Base-by-base conservation (phyloP, 495 filamentous ascomycete species). In the Penicillium paxilli region DNA sequence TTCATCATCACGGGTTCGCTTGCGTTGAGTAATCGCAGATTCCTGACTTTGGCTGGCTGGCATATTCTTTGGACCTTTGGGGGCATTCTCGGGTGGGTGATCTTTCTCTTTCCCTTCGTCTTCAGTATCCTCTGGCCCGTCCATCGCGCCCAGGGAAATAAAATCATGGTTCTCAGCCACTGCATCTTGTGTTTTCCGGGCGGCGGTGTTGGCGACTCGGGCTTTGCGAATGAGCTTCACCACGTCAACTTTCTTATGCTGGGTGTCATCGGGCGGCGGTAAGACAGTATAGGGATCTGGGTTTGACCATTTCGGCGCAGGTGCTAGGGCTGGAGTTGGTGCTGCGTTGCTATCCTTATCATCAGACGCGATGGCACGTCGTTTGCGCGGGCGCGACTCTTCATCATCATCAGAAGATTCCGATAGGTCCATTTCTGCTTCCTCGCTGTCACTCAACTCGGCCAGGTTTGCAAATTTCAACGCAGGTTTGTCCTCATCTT, bases 191-290 rank as follows among this genome's bases (percentile, higher is more conserved):
- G 69, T 73, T 11, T 74, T 59, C 16, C 75, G 68, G 48, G 26
- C 61, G 57, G 66, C 80, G 66, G 47, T 62, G 42, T 52, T 57
- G 20, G 46, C 58, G 4, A 90, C 76, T 41, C 90, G 83, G 1
- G 91, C 88, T 57, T 95, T 96, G 57, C 91, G 84, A 58, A 96
- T 96, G 47, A 94, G 64, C 57, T 92, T 86, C 22, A 96, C 88
- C 24, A 96, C 84, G 53, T 96, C 90, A 57, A 87, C 85, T 66
- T 85, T 88, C 62, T 90, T 91, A 16, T 75, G 74, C 32, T 80
- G 77, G 35, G 64, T 77, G 58, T 80, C 83, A 59, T 88, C 86
- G 0, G 83, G 79, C 6, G 90, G 89, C 5, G 92, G 92, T 7
- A 94, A 73, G 3, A 78, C 86, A 3, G 89, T 94, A 70, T 96